Evolutionary conservation across 78 protist genomes (phyloP).

Genomic region (Dictyostelium brefeldianum): DNA sequence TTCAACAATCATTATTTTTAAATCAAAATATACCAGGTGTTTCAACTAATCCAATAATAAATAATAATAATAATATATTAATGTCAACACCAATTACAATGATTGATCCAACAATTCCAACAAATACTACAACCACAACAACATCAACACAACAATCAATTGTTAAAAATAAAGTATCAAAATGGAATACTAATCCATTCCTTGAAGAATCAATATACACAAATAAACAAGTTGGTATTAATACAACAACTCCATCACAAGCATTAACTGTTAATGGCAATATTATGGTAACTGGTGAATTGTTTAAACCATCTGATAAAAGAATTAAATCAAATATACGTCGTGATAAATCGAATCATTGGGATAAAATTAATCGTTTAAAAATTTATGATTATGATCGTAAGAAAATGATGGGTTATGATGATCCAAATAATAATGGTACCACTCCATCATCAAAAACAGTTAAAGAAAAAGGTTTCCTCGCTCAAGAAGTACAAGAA

Average conservation of each 20-base stretch:
- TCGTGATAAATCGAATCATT: constrained; percentile 35
- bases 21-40: constrained; percentile 13
- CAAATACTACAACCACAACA: background rate
- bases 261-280: constrained; percentile 83
- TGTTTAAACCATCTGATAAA: constrained; percentile 81
- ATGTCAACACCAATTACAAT: too few species aligned
- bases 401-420: constrained; percentile 52
- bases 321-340: constrained; percentile 75
- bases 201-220: constrained; percentile 49
- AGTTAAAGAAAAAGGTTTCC: constrained; percentile 61
- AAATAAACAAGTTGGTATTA: constrained; percentile 78
- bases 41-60: background rate
- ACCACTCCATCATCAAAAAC: background rate
- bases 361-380: constrained; percentile 56
- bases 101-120: background rate
- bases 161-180: background rate
- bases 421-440: constrained; percentile 24
- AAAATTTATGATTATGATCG: constrained; percentile 72
- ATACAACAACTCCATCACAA: constrained; percentile 66
- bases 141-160: background rate
- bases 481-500: constrained; percentile 79
- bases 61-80: background rate
- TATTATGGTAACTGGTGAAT: constrained; percentile 73
- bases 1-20: constrained; percentile 10
- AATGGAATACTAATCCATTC: constrained; percentile 59